A percentile compares a stretch with the other conserved stretches of the same genome.
Evolutionary conservation across 192 early-diverging fungal genomes (phyloP).

Genomic region (Glomus cerebriforme): DNA sequence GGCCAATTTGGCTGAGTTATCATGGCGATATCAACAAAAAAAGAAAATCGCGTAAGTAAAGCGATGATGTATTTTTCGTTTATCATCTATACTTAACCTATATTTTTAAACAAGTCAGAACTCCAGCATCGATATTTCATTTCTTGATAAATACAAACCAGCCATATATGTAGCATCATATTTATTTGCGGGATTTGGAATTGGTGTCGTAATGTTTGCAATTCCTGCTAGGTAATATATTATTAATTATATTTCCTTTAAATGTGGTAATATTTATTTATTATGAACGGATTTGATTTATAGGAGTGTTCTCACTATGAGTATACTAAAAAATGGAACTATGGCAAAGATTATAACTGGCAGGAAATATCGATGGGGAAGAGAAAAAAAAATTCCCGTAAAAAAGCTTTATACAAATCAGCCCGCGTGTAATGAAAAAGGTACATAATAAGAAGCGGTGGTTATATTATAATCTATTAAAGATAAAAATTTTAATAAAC

Average conservation of each 20-base stretch:
- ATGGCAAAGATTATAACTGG: conserved; percentile 11
- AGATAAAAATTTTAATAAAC: background rate
- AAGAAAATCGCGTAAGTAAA: background rate
- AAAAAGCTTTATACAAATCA: background rate
- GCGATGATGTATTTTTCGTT: background rate
- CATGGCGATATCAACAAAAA: conserved; percentile 10
- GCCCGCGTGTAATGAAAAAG: background rate
- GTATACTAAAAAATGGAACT: conserved; percentile 11
- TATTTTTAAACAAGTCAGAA: background rate
- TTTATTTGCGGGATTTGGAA: background rate
- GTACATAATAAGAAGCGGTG: background rate
- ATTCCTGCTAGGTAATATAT: conserved; percentile 24
- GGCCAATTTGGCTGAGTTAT: conserved; percentile 18
- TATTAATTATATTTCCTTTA: background rate
- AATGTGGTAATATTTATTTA: background rate
- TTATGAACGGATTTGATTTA: background rate
- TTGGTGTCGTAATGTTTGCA: background rate
- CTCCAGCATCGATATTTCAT: background rate
- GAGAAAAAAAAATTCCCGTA: background rate
- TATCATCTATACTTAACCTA: background rate
- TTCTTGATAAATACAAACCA: background rate
- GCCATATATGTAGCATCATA: background rate
- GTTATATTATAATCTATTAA: background rate
- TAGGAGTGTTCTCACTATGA: conserved; percentile 1
- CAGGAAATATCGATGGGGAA: background rate